Evolutionary conservation across 2,329 filamentous ascomycete genomes (phyloP).

Genomic region (Aureobasidium pullulans): DNA sequence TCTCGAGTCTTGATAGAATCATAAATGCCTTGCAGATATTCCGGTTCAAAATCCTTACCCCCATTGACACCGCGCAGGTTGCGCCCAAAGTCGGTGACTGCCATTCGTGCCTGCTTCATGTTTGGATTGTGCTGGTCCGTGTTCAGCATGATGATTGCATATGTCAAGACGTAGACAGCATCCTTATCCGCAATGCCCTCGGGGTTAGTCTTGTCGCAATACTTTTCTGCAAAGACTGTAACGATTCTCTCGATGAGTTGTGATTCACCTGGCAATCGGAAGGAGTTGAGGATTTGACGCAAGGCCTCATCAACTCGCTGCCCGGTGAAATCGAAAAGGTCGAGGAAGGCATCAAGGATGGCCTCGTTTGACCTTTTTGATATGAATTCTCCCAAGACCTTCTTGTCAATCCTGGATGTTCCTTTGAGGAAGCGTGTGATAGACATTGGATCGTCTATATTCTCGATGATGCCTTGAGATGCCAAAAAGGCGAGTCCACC

Average conservation of each 20-base stretch:
- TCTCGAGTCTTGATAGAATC: constrained; percentile 88
- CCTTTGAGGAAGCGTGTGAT: constrained; percentile 84
- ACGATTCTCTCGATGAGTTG: constrained; percentile 89
- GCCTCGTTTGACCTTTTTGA: constrained; percentile 83
- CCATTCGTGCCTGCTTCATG: constrained; percentile 78
- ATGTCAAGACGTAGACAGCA: constrained; percentile 81
- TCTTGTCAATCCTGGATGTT: constrained; percentile 83
- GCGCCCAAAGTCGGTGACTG: constrained; percentile 68
- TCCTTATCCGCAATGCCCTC: constrained; percentile 78
- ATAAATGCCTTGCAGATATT: constrained; percentile 80
- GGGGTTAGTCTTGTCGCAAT: constrained; percentile 61
- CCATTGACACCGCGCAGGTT: constrained; percentile 89
- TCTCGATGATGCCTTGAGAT: constrained; percentile 75
- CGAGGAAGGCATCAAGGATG: constrained; percentile 78
- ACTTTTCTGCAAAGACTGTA: constrained; percentile 78
- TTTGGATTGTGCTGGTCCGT: constrained; percentile 97
- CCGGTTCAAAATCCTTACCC: constrained; percentile 72
- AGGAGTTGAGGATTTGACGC: constrained; percentile 77
- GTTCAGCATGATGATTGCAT: constrained; percentile 96
- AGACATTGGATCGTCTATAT: constrained; percentile 63
- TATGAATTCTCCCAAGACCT: constrained; percentile 81
- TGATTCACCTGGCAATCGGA: constrained; percentile 89
- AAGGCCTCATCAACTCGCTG: constrained; percentile 88
- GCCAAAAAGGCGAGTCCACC: constrained; percentile 78
- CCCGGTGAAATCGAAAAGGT: constrained; percentile 77